phyloP scores from a whole-genome alignment of 192 early-diverging fungal genomes.

The Coemansia sp. region DNA sequence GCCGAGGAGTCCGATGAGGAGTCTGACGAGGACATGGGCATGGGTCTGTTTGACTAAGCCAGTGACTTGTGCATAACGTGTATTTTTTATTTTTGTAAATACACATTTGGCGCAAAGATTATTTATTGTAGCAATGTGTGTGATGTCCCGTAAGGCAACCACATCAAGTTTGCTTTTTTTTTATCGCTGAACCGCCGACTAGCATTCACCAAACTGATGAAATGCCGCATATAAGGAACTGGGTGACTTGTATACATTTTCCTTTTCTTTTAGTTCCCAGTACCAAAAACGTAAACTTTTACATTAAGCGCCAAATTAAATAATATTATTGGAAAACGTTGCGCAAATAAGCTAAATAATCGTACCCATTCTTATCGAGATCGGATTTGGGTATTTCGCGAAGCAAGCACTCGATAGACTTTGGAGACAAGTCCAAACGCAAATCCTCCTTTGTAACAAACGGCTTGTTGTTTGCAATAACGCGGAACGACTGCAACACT shows the following conservation, averaged over 20 bases:
- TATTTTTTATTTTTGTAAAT: background rate
- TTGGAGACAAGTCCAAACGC: conserved; percentile 67
- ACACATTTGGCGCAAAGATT: no score
- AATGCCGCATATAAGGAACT: no score
- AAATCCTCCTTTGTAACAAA: conserved; percentile 86
- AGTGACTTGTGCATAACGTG: no score
- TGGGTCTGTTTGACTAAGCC: conserved; percentile 84
- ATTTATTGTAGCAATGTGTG: no score
- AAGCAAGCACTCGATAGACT: conserved; percentile 75
- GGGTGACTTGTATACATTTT: no score
- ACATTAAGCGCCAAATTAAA: background rate
- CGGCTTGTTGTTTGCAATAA: conserved; percentile 81
- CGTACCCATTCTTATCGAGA: conserved; percentile 64
- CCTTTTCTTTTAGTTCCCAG: no score
- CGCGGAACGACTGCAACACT: conserved; percentile 79
- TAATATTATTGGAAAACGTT: conserved; percentile 38
- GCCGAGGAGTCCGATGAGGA: conserved; percentile 75
- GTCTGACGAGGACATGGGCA: conserved; percentile 87
- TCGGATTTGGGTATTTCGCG: conserved; percentile 66
- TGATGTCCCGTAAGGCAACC: no score
- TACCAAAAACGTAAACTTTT: background rate
- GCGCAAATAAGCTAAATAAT: conserved; percentile 72
- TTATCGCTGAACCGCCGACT: no score
- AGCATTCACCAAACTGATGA: no score
- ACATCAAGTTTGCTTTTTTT: no score